Conservation (phyloP, 345 rosid species). For the Ceriops zippeliana region DNA sequence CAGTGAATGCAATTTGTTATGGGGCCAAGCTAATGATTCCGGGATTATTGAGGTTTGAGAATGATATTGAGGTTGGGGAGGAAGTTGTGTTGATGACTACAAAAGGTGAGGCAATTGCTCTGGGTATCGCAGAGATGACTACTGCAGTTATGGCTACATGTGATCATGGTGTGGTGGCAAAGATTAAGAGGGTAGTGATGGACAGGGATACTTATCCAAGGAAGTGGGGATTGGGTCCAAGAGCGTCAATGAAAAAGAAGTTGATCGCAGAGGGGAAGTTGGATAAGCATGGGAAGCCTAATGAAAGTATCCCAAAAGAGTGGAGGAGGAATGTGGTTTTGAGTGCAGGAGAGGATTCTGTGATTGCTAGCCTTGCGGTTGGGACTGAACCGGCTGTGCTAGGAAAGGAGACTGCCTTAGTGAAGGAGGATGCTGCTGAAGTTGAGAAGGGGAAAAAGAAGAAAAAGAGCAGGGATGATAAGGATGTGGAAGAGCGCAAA, state of each 20-base stretch:
- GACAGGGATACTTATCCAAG: conserved; percentile 94
- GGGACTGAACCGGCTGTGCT: conserved; percentile 33
- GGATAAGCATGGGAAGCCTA: conserved; percentile 89
- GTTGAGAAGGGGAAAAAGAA: conserved; percentile 27
- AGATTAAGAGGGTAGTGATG: conserved; percentile 97
- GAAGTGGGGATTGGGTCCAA: conserved; percentile 93
- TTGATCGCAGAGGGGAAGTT: conserved; percentile 72
- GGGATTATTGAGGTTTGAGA: conserved; percentile 80
- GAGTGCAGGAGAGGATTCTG: conserved; percentile 70
- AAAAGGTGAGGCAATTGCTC: conserved; percentile 86
- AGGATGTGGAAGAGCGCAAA: conserved; percentile 44
- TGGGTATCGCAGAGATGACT: conserved; percentile 98
- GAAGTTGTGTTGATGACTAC: conserved; percentile 95
- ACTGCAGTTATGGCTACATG: conserved; percentile 92
- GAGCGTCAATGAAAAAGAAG: conserved; percentile 83
- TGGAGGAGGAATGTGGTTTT: conserved; percentile 74
- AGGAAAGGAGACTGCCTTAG: conserved; percentile 26
- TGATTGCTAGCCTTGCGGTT: conserved; percentile 74
- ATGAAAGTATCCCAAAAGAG: conserved; percentile 65
- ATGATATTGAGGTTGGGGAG: conserved; percentile 77
- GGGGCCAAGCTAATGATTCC: conserved; percentile 97
- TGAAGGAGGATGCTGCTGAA: conserved; percentile 14
- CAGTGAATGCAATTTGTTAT: conserved; percentile 90
- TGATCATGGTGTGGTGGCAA: conserved; percentile 94
- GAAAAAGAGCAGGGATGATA: conserved; percentile 29